phyloP scores from a whole-genome alignment of 106 monocot species.

The Dendrobium catenatum region DNA sequence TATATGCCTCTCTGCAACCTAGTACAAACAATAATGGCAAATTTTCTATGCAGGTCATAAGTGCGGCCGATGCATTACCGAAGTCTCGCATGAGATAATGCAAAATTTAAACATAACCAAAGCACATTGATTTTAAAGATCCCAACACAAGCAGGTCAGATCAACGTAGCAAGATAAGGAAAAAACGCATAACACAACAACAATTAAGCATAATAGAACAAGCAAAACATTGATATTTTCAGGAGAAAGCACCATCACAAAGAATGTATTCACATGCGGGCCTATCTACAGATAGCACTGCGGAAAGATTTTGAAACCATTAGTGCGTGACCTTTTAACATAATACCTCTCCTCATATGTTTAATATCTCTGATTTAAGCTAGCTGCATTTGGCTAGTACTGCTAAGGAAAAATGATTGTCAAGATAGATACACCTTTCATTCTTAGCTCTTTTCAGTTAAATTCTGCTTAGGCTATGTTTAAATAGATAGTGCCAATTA shows the following conservation, averaged over 20 bases:
- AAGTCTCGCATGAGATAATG: too few relatives aligned
- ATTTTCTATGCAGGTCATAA: background rate
- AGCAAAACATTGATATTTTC: background rate
- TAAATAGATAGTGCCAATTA: too few relatives aligned
- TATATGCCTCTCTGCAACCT: too few relatives aligned
- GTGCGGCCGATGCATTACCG: too few relatives aligned
- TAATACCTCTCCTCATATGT: constrained; percentile 7
- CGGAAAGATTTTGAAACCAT: constrained; percentile 21
- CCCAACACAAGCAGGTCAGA: background rate
- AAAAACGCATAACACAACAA: background rate
- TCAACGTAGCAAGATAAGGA: background rate
- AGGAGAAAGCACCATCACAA: background rate
- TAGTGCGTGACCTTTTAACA: constrained; percentile 13
- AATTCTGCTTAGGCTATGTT: too few relatives aligned
- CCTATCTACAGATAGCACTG: constrained; percentile 12
- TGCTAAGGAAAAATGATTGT: too few relatives aligned
- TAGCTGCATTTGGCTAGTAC: too few relatives aligned
- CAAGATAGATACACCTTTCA: too few relatives aligned
- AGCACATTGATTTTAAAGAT: background rate
- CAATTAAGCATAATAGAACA: background rate
- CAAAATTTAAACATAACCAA: background rate
- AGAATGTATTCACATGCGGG: constrained; percentile 18
- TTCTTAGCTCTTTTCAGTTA: too few relatives aligned
- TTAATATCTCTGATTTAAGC: background rate
- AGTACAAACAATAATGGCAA: background rate